Evolutionary conservation across 2,329 filamentous ascomycete genomes (phyloP).

Genomic region (Didymella segeticola): DNA sequence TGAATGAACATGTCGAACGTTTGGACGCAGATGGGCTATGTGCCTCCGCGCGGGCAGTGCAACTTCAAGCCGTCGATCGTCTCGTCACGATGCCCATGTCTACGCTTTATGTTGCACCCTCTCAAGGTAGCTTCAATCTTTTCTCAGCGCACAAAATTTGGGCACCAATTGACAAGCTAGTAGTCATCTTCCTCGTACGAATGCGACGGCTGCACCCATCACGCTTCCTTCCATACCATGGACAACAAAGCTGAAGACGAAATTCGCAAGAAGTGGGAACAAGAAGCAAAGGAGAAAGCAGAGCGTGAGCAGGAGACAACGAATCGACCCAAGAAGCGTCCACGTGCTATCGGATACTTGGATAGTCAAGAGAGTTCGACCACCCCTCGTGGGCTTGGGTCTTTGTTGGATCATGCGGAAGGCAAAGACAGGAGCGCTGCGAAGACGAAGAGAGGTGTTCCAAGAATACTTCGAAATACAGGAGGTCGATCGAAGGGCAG

Average conservation of each 20-base stretch:
- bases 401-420: neutral
- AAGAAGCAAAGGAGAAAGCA: constrained; percentile 43
- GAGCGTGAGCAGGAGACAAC: constrained; percentile 20
- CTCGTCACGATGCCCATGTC: constrained; percentile 57
- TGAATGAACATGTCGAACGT: constrained; percentile 47
- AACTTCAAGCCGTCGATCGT: constrained; percentile 58
- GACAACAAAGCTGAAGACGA: constrained; percentile 60
- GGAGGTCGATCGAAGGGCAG: constrained; percentile 23
- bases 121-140: constrained; percentile 52
- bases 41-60: constrained; percentile 59
- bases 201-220: constrained; percentile 63
- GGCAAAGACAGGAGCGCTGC: neutral
- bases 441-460: constrained; percentile 11
- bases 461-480: constrained; percentile 14
- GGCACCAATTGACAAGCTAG: neutral
- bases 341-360: constrained; percentile 34
- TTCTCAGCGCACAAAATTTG: no score
- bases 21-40: constrained; percentile 60
- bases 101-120: constrained; percentile 65
- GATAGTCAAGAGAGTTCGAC: neutral
- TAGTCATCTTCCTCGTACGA: constrained; percentile 59
- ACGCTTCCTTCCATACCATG: constrained; percentile 62
- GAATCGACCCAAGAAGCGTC: constrained; percentile 37
- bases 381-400: neutral
- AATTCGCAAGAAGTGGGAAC: constrained; percentile 54